phyloP scores from a whole-genome alignment of 129 eudicot species.

The Helianthus tuberosus region DNA sequence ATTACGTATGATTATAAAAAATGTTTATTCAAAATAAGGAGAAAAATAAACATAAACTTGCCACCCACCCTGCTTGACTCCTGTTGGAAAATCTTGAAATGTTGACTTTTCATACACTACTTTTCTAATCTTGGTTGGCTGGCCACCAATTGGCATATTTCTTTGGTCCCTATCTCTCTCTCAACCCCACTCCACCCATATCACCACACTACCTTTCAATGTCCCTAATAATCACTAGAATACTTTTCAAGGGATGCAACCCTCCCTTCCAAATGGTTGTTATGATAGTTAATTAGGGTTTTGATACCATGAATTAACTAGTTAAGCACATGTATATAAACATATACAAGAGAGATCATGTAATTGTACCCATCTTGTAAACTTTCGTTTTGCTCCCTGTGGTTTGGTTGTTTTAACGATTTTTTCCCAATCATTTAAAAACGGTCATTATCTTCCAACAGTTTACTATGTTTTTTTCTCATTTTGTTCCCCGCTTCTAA shows the following conservation, averaged over 20 bases:
- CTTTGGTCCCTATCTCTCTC: no score
- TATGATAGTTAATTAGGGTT: background rate
- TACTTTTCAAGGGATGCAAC: background rate
- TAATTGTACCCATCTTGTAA: no score
- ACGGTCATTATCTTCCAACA: no score
- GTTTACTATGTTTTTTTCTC: no score
- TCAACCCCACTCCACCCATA: background rate
- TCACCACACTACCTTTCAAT: constrained; percentile 18
- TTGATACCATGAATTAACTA: background rate
- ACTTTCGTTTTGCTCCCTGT: no score
- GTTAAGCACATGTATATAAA: background rate
- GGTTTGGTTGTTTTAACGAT: no score
- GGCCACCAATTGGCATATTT: no score
- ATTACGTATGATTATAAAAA: background rate
- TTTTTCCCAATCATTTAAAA: no score
- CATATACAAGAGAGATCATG: no score
- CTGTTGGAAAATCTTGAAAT: constrained; percentile 29
- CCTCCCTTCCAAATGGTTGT: background rate
- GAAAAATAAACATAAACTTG: constrained; percentile 18
- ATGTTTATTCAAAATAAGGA: constrained; percentile 25
- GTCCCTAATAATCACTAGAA: background rate
- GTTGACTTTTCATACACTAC: constrained; percentile 34
- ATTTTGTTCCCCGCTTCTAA: no score
- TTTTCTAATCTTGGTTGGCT: constrained; percentile 39
- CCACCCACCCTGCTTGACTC: constrained; percentile 30